Conservation (phyloP, 495 filamentous ascomycete genomes). For the Lentithecium fluviatile region DNA sequence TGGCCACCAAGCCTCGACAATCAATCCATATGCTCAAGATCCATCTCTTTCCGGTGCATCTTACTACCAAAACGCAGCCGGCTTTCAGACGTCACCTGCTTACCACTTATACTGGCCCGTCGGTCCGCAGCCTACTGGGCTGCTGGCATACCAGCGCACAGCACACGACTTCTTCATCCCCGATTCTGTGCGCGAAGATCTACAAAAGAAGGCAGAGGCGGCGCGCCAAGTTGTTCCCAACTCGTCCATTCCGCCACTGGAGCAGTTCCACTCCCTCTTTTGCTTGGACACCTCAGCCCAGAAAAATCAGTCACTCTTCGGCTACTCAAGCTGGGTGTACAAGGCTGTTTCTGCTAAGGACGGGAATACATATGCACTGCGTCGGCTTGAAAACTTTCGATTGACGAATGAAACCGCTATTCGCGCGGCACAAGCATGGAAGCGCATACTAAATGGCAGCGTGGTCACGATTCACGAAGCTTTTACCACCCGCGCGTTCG, state of each 20-base stretch:
- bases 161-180: slow-evolving; percentile 89
- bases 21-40: slow-evolving; percentile 36
- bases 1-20: slow-evolving; percentile 22
- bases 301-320: slow-evolving; percentile 73
- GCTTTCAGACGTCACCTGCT: slow-evolving; percentile 41
- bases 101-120: slow-evolving; percentile 92
- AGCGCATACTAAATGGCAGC: slow-evolving; percentile 74
- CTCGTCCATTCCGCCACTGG: slow-evolving; percentile 72
- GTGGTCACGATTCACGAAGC: slow-evolving; percentile 87
- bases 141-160: slow-evolving; percentile 76
- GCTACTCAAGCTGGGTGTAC: slow-evolving; percentile 88
- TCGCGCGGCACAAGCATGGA: slow-evolving; percentile 84
- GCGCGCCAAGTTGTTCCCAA: slow-evolving; percentile 80
- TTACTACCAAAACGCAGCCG: slow-evolving; percentile 40
- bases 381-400: slow-evolving; percentile 83
- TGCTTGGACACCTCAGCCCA: slow-evolving; percentile 80
- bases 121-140: slow-evolving; percentile 75
- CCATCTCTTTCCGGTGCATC: slow-evolving; percentile 67
- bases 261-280: slow-evolving; percentile 86
- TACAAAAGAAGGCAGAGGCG: slow-evolving; percentile 85
- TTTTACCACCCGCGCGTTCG: slow-evolving; percentile 89
- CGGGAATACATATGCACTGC: slow-evolving; percentile 77
- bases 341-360: slow-evolving; percentile 89
- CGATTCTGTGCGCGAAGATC: slow-evolving; percentile 76
- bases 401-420: slow-evolving; percentile 88